These are phyloP conservation scores for Globisporangium carolinianum DNA, from an alignment of 352 stramenopile genomes.

Conservation along the genomic window DNA sequence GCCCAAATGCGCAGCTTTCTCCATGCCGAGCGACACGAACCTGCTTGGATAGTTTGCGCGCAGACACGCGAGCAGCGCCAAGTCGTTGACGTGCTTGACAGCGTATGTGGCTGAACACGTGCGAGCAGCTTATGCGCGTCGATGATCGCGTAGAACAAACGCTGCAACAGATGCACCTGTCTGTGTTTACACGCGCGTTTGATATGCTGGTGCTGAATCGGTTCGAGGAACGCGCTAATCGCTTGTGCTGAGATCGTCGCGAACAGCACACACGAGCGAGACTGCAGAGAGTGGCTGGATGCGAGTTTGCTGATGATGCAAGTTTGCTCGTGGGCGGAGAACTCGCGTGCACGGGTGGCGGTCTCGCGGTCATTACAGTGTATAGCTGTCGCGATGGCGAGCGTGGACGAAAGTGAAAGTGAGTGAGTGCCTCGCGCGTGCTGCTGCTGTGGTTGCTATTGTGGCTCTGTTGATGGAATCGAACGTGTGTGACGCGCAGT, in stretches of 20 bases:
- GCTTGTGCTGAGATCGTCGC: not conserved
- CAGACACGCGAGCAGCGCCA: constrained; percentile 1
- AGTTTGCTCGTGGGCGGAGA: too few species aligned
- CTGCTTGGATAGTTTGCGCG: not conserved
- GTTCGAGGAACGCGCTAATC: constrained; percentile 1
- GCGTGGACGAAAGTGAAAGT: too few species aligned
- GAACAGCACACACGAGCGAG: not conserved
- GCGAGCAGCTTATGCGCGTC: not conserved
- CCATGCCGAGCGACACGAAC: not conserved
- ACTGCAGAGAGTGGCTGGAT: not conserved
- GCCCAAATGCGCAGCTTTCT: not conserved
- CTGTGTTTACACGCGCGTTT: not conserved
- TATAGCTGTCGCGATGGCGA: too few species aligned
- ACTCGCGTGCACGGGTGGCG: too few species aligned
- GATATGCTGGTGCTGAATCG: not conserved
- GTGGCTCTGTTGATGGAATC: too few species aligned
- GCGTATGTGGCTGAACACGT: not conserved
- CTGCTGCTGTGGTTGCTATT: too few species aligned
- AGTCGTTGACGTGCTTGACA: not conserved
- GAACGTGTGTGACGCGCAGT: too few species aligned
- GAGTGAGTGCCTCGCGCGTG: too few species aligned
- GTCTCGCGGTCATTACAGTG: too few species aligned
- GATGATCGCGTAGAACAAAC: not conserved
- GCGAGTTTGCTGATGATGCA: too few species aligned
- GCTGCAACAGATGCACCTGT: not conserved